Conservation (phyloP, 306 rosid genomes). For the Fragaria nilgerrensis region DNA sequence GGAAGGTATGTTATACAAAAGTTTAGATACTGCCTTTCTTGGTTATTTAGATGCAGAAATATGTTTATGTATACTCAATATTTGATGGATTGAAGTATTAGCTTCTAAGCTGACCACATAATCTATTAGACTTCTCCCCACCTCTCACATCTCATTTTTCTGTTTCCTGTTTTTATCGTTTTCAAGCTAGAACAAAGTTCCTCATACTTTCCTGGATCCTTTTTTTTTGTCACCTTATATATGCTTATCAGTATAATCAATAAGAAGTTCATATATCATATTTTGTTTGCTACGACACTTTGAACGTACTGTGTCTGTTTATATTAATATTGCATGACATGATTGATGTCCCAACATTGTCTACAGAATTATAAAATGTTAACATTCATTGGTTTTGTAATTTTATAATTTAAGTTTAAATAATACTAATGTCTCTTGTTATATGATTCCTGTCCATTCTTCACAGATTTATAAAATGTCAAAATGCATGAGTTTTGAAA, state of each 20-base stretch:
- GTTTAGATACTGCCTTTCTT: conserved; percentile 15
- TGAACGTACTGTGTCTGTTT: not conserved
- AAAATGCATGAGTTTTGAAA: not conserved
- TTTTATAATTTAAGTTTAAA: too few relatives aligned
- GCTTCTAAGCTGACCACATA: not conserved
- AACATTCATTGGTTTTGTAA: too few relatives aligned
- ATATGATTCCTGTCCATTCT: not conserved
- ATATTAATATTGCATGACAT: not conserved
- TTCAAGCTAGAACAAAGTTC: not conserved
- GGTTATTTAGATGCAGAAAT: conserved; percentile 1
- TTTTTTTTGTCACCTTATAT: conserved; percentile 2
- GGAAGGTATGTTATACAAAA: conserved; percentile 56
- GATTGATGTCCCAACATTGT: not conserved
- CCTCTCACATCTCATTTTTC: not conserved
- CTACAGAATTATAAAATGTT: not conserved
- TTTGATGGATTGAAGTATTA: not conserved
- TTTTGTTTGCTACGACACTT: not conserved
- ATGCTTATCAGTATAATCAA: not conserved
- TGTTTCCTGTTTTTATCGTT: too few relatives aligned
- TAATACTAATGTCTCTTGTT: not conserved
- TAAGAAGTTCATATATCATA: not conserved
- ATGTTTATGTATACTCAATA: not conserved
- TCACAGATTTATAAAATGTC: not conserved
- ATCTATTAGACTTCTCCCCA: not conserved
- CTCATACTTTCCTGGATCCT: not conserved